Evolutionary conservation across 495 filamentous ascomycete species (phyloP), one percentile per base, ranked within the genome.

Genomic region (Sporormia fimetaria): DNA sequence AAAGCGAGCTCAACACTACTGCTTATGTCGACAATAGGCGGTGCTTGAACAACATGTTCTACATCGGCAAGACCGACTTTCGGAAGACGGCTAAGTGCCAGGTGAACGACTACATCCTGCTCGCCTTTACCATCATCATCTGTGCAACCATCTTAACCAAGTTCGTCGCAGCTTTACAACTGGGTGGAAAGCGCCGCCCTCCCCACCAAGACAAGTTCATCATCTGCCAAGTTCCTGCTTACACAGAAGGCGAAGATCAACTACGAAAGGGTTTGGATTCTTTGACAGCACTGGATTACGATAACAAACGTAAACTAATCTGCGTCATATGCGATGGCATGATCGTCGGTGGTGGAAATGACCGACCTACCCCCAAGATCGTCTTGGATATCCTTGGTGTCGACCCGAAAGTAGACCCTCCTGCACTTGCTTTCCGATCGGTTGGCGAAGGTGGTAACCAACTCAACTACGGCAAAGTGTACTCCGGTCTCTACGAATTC

Each of bases 391-490:
- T 98, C 51, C 78, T 98, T 27, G 90, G 90, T 26, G 92, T 98
- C 31, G 88, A 95, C 49, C 88, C 88, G 21, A 95, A 94, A 63
- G 79, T 94, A 41, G 90, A 98, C 55, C 90, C 90, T 37, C 86
- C 87, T 8, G 87, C 90, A 2, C 60, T 98, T 28, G 82, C 87
- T 2, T 93, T 94, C 75, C 83, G 83, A 59, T 85, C 83, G 10
- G 75, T 98, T 47, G 90, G 92, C 26, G 69, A 82, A 36, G 86
- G 86, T 40, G 88, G 77, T 54, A 83, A 93, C 23, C 88, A 95
- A 56, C 76, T 95, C 42, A 98, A 98, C 65, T 95, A 94, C 51
- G 90, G 86, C 54, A 98, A 98, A 63, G 87, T 98, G 23, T 98
- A 95, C 59, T 96, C 90, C 33, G 90, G 90, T 57, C 76, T 98